Conservation (phyloP, 345 rosid genomes). For the Turritis glabra region DNA sequence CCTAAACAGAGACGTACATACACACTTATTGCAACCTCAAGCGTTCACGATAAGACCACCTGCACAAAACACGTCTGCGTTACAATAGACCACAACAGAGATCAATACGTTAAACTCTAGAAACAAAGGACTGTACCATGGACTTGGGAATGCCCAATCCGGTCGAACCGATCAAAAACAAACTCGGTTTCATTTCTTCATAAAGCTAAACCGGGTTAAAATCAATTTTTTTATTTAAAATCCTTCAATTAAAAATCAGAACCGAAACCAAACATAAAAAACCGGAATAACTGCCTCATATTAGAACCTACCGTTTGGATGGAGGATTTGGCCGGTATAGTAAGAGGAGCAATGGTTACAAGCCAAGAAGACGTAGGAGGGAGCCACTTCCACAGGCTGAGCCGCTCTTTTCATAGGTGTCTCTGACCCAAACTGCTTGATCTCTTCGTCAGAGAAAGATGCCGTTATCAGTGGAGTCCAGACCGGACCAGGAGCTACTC, state of each 20-base stretch:
- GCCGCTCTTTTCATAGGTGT: slow-evolving; percentile 76
- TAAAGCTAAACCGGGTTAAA: neutral
- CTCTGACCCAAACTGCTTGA: slow-evolving; percentile 49
- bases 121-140: neutral
- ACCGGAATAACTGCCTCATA: neutral
- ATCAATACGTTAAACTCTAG: neutral
- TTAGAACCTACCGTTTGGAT: slow-evolving; percentile 62
- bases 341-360: slow-evolving; percentile 81
- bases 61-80: slow-evolving; percentile 15
- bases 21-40: slow-evolving; percentile 5
- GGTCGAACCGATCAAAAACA: neutral
- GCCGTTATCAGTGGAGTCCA: slow-evolving; percentile 82
- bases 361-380: slow-evolving; percentile 72
- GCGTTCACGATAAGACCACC: slow-evolving; percentile 41
- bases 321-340: slow-evolving; percentile 74
- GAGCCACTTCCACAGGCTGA: slow-evolving; percentile 80
- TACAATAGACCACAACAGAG: neutral
- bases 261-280: too few relatives aligned
- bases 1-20: neutral
- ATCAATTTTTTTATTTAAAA: neutral
- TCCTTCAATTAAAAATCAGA: neutral
- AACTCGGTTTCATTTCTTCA: neutral
- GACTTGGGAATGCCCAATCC: neutral
- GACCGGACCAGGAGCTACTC: slow-evolving; percentile 80
- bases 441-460: slow-evolving; percentile 56